Evolutionary conservation across 2,329 filamentous ascomycete genomes (phyloP).

Genomic region (Exophiala dermatitidis): DNA sequence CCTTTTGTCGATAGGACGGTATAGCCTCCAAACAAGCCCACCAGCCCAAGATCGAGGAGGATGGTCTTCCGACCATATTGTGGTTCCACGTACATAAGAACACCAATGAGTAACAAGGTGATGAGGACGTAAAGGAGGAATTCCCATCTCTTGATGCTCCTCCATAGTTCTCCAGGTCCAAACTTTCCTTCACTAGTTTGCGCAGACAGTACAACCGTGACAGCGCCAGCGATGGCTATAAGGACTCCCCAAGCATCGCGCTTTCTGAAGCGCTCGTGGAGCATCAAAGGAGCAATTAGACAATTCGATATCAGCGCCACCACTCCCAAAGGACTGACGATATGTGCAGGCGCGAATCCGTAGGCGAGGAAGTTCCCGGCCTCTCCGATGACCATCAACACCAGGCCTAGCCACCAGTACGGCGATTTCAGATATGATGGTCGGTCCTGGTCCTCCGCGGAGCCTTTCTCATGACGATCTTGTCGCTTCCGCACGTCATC

Average conservation of each 20-base stretch:
- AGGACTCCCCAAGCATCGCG: slow-evolving; percentile 84
- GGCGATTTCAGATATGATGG: slow-evolving; percentile 80
- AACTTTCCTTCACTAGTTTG: slow-evolving; percentile 84
- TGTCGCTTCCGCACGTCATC: slow-evolving; percentile 2
- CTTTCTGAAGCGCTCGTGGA: slow-evolving; percentile 80
- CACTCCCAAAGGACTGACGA: slow-evolving; percentile 93
- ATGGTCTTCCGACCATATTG: slow-evolving; percentile 80
- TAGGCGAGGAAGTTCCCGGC: slow-evolving; percentile 96
- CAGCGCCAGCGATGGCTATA: slow-evolving; percentile 77
- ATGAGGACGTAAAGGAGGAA: slow-evolving; percentile 86
- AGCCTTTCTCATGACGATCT: slow-evolving; percentile 28
- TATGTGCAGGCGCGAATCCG: slow-evolving; percentile 93
- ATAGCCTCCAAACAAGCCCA: slow-evolving; percentile 91
- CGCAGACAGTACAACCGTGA: slow-evolving; percentile 87
- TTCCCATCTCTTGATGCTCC: slow-evolving; percentile 75
- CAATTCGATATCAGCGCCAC: slow-evolving; percentile 95
- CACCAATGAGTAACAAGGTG: slow-evolving; percentile 63
- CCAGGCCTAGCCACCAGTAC: slow-evolving; percentile 93
- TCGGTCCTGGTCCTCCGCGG: slow-evolving; percentile 39
- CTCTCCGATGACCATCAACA: slow-evolving; percentile 88
- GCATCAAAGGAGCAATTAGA: slow-evolving; percentile 86
- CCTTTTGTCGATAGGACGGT: slow-evolving; percentile 96
- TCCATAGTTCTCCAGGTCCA: slow-evolving; percentile 83
- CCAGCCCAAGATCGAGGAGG: slow-evolving; percentile 84
- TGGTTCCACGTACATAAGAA: slow-evolving; percentile 74